Conservation (phyloP, 805 yeast species). For the Scheffersomyces stipitis region DNA sequence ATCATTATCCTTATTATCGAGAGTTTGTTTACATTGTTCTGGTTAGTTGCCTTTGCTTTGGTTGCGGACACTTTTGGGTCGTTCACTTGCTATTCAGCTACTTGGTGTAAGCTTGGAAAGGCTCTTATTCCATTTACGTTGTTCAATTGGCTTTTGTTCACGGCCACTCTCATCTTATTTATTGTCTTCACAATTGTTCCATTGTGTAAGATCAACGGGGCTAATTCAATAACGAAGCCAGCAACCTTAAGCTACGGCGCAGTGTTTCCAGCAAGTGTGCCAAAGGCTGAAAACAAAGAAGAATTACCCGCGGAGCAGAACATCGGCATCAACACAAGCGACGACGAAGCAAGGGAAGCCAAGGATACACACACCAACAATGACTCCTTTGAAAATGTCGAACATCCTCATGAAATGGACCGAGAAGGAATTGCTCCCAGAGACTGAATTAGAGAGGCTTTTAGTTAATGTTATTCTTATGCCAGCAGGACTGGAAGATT, state of each 20-base stretch:
- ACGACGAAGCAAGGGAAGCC: neutral
- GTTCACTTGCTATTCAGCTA: constrained; percentile 4
- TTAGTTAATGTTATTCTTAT: too few species aligned
- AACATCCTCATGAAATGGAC: too few species aligned
- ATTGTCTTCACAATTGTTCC: constrained; percentile 18
- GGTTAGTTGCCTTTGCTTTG: constrained; percentile 23
- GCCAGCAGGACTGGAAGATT: too few species aligned
- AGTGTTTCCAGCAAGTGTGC: neutral
- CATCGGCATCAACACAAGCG: neutral
- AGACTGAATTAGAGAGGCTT: too few species aligned
- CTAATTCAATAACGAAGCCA: neutral
- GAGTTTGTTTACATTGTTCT: constrained; percentile 15
- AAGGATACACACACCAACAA: neutral
- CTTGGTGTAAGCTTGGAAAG: constrained; percentile 20
- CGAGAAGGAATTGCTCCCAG: too few species aligned
- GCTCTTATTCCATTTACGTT: constrained; percentile 21
- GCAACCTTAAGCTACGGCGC: neutral
- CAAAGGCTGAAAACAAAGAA: neutral
- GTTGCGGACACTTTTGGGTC: constrained; percentile 19
- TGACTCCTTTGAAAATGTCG: neutral
- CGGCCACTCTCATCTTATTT: constrained; percentile 14
- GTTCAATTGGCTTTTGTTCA: constrained; percentile 19
- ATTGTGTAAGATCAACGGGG: constrained; percentile 1
- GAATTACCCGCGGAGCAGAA: neutral
- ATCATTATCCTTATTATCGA: constrained; percentile 14